Evolutionary conservation across 257 asterid genomes (phyloP), one percentile per base, ranked within the genome.

Genomic region (Hygrophila difformis): DNA sequence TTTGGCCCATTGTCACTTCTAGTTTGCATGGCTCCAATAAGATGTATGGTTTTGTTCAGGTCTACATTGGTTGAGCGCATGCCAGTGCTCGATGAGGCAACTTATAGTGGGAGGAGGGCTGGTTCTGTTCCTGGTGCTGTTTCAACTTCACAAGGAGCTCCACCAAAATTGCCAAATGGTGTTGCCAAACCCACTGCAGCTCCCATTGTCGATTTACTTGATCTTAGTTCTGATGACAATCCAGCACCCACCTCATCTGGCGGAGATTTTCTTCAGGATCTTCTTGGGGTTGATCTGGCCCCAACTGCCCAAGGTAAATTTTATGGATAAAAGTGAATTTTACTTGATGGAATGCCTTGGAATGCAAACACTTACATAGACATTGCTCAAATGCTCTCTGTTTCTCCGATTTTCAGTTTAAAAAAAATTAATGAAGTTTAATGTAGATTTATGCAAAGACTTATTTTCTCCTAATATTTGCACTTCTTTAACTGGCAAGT

Each of bases 41-140:
- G 14, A 56, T 62, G 33, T 47, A 54, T n/a, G n/a, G n/a, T n/a
- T n/a, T 60, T 48, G 36, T 59, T 56, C 77, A 91, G 99, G 72
- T 65, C 99, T 53, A 59, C 78, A 18, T 72, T 91, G 63, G 88
- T 86, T 31, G 99, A 91, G 68, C 78, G 89, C 64, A 86, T 86
- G 95, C 99, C 99, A 23, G 93, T 74, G 49, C 94, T 91, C 26
- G 96, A 91, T 57, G 99, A 86, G 66, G 85, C 94, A 53, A 76
- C 87, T 15, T 81, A 68, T 60, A 80, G 77, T 31, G 88, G 93
- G 63, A 80, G 88, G 77, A 82, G 76, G 69, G 81, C 89, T 36
- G 93, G 96, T 43, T 76, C 91, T 35, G 50, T 84, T 35, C 74
- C 94, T 38, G 74, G 75, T 66, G 70, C 68, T 43, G 82, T 65